A percentile compares a stretch with the other conserved stretches of the same genome.
phyloP scores from a whole-genome alignment of 1,139 yeast species.

The Saccharomyces hybrid region DNA sequence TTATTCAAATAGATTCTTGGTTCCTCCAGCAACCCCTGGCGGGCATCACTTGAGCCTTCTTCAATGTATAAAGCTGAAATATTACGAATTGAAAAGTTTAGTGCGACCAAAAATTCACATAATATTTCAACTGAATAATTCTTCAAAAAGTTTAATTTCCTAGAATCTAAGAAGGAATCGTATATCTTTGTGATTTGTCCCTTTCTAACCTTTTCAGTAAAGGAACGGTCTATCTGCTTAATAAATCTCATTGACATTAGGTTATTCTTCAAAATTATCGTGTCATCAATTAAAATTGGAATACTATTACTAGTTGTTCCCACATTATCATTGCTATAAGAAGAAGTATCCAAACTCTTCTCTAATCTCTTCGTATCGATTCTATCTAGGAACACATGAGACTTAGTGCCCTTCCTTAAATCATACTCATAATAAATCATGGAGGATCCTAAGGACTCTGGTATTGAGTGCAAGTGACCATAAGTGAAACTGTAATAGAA shows the following conservation, averaged over 20 bases:
- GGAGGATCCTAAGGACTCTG: slow-evolving; percentile 23
- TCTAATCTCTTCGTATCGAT: slow-evolving; percentile 28
- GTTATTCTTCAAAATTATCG: slow-evolving; percentile 23
- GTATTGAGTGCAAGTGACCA: slow-evolving; percentile 24
- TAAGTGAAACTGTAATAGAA: slow-evolving; percentile 29
- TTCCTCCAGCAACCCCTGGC: slow-evolving; percentile 7
- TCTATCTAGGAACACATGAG: slow-evolving; percentile 27
- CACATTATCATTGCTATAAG: slow-evolving; percentile 1
- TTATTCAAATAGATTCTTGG: slow-evolving; percentile 17
- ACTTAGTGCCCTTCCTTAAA: slow-evolving; percentile 15
- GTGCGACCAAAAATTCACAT: slow-evolving; percentile 28
- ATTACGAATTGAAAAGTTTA: slow-evolving; percentile 30
- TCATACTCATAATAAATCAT: slow-evolving; percentile 29
- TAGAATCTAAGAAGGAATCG: slow-evolving; percentile 20
- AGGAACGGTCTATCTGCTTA: slow-evolving; percentile 17
- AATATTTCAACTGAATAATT: slow-evolving; percentile 24
- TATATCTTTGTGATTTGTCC: slow-evolving; percentile 17
- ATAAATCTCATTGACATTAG: slow-evolving; percentile 28
- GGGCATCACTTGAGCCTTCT: background rate
- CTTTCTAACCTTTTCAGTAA: slow-evolving; percentile 23
- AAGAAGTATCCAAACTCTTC: slow-evolving; percentile 11
- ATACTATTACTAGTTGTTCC: slow-evolving; percentile 7
- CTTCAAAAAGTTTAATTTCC: slow-evolving; percentile 19
- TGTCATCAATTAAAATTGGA: slow-evolving; percentile 17
- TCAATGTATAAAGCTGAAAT: slow-evolving; percentile 15